These are phyloP conservation scores for Polyplosphaeria fusca DNA, from an alignment of 495 filamentous ascomycete species.

Conservation along the genomic window DNA sequence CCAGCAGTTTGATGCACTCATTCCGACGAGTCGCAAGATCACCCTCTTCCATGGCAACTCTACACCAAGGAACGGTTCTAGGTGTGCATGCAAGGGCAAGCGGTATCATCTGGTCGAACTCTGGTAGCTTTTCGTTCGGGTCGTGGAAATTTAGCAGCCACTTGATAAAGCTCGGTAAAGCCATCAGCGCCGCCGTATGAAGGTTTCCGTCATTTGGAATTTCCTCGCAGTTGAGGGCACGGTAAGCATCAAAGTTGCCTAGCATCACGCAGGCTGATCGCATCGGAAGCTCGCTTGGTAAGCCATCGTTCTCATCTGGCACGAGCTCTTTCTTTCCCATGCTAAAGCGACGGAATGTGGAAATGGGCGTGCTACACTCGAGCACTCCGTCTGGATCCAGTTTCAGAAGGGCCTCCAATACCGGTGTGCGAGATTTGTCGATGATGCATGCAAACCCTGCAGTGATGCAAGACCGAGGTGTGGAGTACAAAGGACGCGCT, in stretches of 20 bases:
- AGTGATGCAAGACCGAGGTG: background rate
- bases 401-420: background rate
- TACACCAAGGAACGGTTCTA: background rate
- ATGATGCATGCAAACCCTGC: background rate
- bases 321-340: no score
- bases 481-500: background rate
- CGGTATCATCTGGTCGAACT: background rate
- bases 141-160: background rate
- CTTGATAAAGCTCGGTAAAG: background rate
- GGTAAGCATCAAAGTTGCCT: background rate
- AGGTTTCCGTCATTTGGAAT: background rate
- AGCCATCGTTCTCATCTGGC: background rate
- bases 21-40: background rate
- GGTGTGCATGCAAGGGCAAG: background rate
- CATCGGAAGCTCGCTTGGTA: background rate
- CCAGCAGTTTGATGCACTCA: slow-evolving; percentile 1
- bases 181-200: background rate
- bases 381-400: background rate
- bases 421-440: background rate
- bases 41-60: background rate
- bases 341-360: background rate
- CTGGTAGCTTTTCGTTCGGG: background rate
- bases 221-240: background rate
- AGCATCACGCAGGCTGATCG: background rate
- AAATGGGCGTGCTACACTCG: background rate